Evolutionary conservation across 345 rosid species (phyloP).

Genomic region (Eucalyptus tenuipes): DNA sequence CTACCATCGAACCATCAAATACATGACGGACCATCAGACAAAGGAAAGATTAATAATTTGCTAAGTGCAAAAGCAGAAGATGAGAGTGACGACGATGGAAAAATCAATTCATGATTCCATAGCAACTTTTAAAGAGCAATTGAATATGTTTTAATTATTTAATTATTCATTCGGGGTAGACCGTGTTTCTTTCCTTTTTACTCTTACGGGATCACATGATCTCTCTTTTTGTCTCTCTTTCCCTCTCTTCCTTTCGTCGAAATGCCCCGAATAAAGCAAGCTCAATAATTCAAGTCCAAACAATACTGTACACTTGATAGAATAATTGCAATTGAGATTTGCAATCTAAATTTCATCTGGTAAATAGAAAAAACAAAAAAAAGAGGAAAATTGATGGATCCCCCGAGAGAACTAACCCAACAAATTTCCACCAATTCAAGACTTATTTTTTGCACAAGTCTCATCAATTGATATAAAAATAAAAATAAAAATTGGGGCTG

Average conservation of each 20-base stretch:
- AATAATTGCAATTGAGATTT: background rate
- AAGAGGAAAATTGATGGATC: background rate
- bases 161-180: background rate
- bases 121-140: background rate
- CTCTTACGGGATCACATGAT: background rate
- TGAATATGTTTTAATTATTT: background rate
- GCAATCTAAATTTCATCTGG: background rate
- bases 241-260: background rate
- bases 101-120: background rate
- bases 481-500: background rate
- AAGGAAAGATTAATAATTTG: background rate
- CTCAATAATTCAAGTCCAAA: background rate
- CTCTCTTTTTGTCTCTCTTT: background rate
- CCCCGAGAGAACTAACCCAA: background rate
- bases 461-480: background rate
- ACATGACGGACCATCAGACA: background rate
- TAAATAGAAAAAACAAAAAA: background rate
- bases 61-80: background rate
- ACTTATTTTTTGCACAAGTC: background rate
- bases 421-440: background rate
- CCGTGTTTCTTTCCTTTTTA: background rate
- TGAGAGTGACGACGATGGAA: background rate
- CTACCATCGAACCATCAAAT: background rate
- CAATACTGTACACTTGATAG: background rate
- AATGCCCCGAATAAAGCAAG: background rate